Base-by-base conservation (phyloP, 495 filamentous ascomycete genomes). In the Pseudomonodictys pantanalensis region DNA sequence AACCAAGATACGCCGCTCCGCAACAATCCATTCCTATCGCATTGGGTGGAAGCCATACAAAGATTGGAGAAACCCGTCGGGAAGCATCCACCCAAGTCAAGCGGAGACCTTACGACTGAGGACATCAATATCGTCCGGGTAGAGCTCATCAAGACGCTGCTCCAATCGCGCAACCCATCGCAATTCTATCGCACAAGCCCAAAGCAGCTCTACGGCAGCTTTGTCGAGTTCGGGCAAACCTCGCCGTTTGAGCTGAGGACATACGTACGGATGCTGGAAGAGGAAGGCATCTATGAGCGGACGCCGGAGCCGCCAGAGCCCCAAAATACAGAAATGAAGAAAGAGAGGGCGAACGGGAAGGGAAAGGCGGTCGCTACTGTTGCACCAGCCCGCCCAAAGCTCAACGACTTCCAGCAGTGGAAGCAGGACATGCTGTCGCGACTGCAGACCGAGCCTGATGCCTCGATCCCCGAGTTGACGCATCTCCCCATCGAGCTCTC, bases 41-140 rank as follows among this genome's bases (percentile, higher is more conserved):
- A 77, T 51, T 78, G 76, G 76, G 76, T 78, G 12, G 67, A 73
- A 46, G 64, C 70, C 26, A 65, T 72, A 9, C 62, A 62, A 59
- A 28, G 53, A 52, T 63, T 56, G 59, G 44, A 50, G 2, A 9
- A 12, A 3, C 9, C 24, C 9, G 5, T 30, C 26, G 8, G 1
- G 1, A 6, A 33, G 35, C 18, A 18, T 11, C 3, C n/a, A 10
- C 24, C 12, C 3, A 28, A 25, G 20, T 15, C 38, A 46, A n/a
- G 23, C 17, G 55, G 26, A 17, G 20, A 7, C 30, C 18, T 41
- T 10, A 18, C 8, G 1, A 5, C 1, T 15, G 44, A 8, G 4
- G 51, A 56, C 1, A 62, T 62, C 18, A 12, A 45, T 32, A 23
- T 29, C 1, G 58, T 56, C 22, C 42, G 58, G 17, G 25, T 38